Evolutionary conservation across 2,329 filamentous ascomycete genomes (phyloP), one percentile per base, ranked within the genome.

Genomic region (Phialophora macrospora): DNA sequence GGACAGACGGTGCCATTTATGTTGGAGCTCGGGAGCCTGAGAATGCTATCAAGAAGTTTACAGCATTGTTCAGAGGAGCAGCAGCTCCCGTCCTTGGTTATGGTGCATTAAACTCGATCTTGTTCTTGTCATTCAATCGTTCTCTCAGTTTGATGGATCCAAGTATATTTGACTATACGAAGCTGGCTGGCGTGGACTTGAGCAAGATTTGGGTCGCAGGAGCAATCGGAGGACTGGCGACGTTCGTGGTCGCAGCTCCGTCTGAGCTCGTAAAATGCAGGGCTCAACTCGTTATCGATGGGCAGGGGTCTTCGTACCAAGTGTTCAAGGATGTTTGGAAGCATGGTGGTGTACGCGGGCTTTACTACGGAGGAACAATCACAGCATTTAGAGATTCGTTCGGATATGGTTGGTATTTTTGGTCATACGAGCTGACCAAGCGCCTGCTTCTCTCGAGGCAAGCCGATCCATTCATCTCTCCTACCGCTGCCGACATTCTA

Each of bases 331-430:
- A 87, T 24, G 86, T 92, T 28, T 80, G 88, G 73, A 81, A 77
- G 41, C 79, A 76, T 1, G 87, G 89, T 3, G 82, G 89, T 0
- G 63, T 92, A 3, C 82, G 83, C 46, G 93, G 93, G 0, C 78
- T 97, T 24, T 97, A 96, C 75, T 85, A 88, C 68, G 94, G 93
- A 22, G 94, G 94, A 22, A 82, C 80, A 0, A 87, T 97, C 17
- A 98, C 94, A 0, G 91, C 90, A 60, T 75, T 94, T 48, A 84
- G 94, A 57, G 94, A 98, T 78, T 89, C 90, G 64, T 85, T 97
- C 62, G 94, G 94, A n/a, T 98, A 97, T 78, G 94, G 93, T 0
- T 97, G 97, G 77, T 98, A 97, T 85, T 98, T 98, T 77, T 96
- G 91, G 90, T 90, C 90, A 0, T 98, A 97, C 74, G 91, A 96